Base-by-base conservation (phyloP, 495 filamentous ascomycete species). In the Lepidopterella palustris region DNA sequence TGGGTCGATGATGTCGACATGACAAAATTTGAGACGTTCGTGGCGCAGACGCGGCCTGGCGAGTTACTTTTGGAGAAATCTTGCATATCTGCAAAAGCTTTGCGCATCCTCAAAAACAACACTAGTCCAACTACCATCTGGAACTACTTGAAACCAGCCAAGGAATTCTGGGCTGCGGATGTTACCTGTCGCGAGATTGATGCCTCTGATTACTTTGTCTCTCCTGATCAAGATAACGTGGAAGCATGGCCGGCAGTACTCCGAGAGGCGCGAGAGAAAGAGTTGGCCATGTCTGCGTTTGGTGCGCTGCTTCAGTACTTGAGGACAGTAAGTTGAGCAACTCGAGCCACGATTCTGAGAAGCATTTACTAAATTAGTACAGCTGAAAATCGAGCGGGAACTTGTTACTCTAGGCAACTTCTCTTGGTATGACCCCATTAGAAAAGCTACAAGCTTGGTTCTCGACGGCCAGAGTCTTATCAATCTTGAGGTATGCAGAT, bases 101-200 rank as follows among this genome's bases (percentile, higher is more conserved):
- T 93, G 60, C 88, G 93, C n/a, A 97, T 97, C 51, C 72, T 99
- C 63, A 97, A 97, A 73, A 97, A 95, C 72, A 97, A 93, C 69
- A 97, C 91, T 5, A 79, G 82, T 1, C 92, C 91, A 0, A 95
- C 87, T 1, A 97, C 95, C 0, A 87, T 97, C 62, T 97, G 92
- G 91, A 97, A 97, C 68, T 79, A 95, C 66, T 74, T 97, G 50
- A 97, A 95, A 71, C 81, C 92, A 0, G 83, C 76, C 1, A 90
- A 84, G 48, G 93, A 99, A 72, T 99, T 99, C 70, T 96, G 92
- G 91, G 81, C 87, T 45, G 87, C 89, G 0, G 88, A 93, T 57
- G 81, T 84, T 40, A 84, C 92, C 0, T 74, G 88, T 48, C 87
- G 87, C 45, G 93, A 97, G 66, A 81, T 99, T 39, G 86, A 91